Conservation (phyloP, 2,329 filamentous ascomycete genomes). For the Aciculosporium take region DNA sequence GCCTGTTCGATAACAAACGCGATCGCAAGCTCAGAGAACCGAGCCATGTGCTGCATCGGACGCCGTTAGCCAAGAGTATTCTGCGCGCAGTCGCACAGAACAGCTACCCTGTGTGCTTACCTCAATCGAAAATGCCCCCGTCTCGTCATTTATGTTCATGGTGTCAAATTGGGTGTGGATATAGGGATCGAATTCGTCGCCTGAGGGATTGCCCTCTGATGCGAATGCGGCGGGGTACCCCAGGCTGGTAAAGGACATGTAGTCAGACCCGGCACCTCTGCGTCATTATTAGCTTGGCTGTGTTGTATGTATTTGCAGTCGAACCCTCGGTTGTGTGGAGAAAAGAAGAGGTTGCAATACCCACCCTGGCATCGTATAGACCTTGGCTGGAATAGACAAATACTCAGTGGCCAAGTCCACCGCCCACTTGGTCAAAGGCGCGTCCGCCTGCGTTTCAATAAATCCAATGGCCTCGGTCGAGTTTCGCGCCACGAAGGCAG, state of each 20-base stretch:
- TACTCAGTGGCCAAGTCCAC: slow-evolving; percentile 21
- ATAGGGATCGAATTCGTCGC: slow-evolving; percentile 24
- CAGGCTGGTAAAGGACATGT: slow-evolving; percentile 26
- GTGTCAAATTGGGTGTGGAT: slow-evolving; percentile 22
- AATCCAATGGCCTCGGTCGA: slow-evolving; percentile 25
- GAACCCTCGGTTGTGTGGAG: too few species aligned
- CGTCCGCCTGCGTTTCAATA: slow-evolving; percentile 24
- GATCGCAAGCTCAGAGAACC: slow-evolving; percentile 25
- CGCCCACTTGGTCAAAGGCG: slow-evolving; percentile 22
- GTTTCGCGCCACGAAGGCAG: slow-evolving; percentile 22
- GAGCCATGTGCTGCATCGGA: slow-evolving; percentile 21
- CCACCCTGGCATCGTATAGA: slow-evolving; percentile 19
- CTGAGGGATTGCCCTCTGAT: slow-evolving; percentile 22
- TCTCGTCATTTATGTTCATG: slow-evolving; percentile 23
- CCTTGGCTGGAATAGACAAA: slow-evolving; percentile 19
- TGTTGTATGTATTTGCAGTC: too few species aligned
- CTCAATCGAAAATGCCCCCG: slow-evolving; percentile 23
- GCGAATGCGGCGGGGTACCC: slow-evolving; percentile 26
- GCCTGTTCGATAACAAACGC: slow-evolving; percentile 25
- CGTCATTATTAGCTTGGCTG: not conserved
- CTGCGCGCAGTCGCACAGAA: slow-evolving; percentile 3
- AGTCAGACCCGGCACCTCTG: slow-evolving; percentile 25
- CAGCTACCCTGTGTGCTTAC: slow-evolving; percentile 8
- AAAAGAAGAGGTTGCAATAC: slow-evolving; percentile 8
- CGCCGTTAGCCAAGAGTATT: not conserved